phyloP scores from a whole-genome alignment of 108 stramenopile genomes.

The Nannochloropsis gaditana region DNA sequence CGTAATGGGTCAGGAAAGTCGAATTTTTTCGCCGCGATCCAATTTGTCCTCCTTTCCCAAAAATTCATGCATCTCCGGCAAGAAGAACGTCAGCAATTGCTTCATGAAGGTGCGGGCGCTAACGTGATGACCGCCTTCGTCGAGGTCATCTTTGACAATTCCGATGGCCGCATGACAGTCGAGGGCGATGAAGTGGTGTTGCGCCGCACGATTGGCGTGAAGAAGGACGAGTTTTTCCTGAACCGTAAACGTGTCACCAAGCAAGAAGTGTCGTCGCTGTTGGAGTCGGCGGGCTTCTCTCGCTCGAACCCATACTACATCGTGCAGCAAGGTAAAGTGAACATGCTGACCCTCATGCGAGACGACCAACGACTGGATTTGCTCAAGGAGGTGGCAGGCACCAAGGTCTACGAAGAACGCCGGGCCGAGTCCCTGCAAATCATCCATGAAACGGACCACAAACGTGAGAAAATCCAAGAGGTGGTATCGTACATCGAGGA shows the following conservation, averaged over 20 bases:
- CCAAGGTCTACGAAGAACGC: constrained; percentile 95
- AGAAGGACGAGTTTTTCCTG: constrained; percentile 99
- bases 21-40: constrained; percentile 94
- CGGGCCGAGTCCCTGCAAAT: constrained; percentile 78
- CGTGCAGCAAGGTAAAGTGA: constrained; percentile 98
- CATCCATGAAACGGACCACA: constrained; percentile 80
- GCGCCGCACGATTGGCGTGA: constrained; percentile 89
- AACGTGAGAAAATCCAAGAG: constrained; percentile 80
- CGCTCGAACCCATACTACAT: constrained; percentile 99
- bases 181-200: constrained; percentile 89
- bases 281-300: constrained; percentile 97
- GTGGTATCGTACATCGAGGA: constrained; percentile 74
- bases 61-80: constrained; percentile 76
- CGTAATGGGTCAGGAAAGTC: constrained; percentile 93
- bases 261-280: constrained; percentile 77
- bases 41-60: constrained; percentile 83
- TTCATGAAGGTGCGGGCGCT: constrained; percentile 56
- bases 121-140: constrained; percentile 83
- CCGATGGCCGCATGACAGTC: constrained; percentile 75
- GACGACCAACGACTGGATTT: constrained; percentile 82
- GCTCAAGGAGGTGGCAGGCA: constrained; percentile 92
- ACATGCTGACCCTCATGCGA: constrained; percentile 85
- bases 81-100: constrained; percentile 57
- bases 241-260: constrained; percentile 65
- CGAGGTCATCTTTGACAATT: constrained; percentile 98